These are phyloP conservation scores for Lumnitzera racemosa DNA, from an alignment of 345 rosid species.

Conservation along the genomic window DNA sequence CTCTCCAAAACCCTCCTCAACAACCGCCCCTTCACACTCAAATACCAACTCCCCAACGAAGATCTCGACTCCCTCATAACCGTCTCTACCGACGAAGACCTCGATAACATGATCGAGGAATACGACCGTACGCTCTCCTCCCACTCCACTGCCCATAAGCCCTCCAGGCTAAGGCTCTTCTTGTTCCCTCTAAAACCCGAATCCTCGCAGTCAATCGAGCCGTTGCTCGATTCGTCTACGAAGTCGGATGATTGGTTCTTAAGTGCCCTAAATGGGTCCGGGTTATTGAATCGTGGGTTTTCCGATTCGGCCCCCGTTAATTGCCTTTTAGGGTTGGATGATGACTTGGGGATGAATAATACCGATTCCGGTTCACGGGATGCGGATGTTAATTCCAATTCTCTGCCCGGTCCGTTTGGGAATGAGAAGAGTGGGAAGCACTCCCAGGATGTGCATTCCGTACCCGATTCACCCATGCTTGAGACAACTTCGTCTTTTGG, in stretches of 20 bases:
- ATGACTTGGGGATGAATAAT: slow-evolving; percentile 16
- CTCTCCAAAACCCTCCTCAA: slow-evolving; percentile 60
- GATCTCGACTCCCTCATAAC: slow-evolving; percentile 93
- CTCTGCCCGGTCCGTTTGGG: slow-evolving; percentile 3
- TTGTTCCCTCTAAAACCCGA: slow-evolving; percentile 69
- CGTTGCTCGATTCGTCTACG: slow-evolving; percentile 49
- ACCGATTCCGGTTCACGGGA: not conserved
- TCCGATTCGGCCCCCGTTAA: slow-evolving; percentile 71
- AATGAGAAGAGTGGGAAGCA: slow-evolving; percentile 36
- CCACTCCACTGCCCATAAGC: slow-evolving; percentile 23
- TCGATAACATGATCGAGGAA: slow-evolving; percentile 95
- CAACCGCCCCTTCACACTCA: slow-evolving; percentile 63
- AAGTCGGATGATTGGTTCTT: slow-evolving; percentile 96
- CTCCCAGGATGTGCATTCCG: slow-evolving; percentile 66
- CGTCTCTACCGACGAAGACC: slow-evolving; percentile 87
- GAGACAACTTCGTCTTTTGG: slow-evolving; percentile 89
- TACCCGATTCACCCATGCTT: slow-evolving; percentile 93
- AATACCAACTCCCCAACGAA: slow-evolving; percentile 90
- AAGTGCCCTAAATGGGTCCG: slow-evolving; percentile 64
- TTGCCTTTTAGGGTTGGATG: slow-evolving; percentile 73
- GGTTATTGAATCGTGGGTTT: slow-evolving; percentile 52
- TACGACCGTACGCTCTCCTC: slow-evolving; percentile 60
- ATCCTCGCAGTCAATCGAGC: slow-evolving; percentile 66
- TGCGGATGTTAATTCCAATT: slow-evolving; percentile 1
- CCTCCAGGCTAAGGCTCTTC: slow-evolving; percentile 73